phyloP scores from a whole-genome alignment of 2,329 filamentous ascomycete species.

The Arthrobotrys iridis region DNA sequence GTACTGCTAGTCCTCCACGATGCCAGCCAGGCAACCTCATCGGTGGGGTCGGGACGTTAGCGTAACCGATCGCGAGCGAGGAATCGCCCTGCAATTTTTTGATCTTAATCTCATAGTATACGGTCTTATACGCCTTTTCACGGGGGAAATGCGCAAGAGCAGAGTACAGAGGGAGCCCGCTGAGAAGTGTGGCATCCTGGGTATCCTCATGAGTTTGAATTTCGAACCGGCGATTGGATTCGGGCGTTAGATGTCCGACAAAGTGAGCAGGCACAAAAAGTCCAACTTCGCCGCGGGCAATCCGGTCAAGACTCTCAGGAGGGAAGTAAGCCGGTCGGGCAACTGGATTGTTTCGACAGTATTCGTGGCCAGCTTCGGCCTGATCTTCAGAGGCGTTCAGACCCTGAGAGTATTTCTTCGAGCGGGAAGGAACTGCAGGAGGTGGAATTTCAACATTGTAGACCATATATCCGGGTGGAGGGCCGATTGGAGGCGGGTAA shows the following conservation, averaged over 20 bases:
- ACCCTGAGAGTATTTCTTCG: slow-evolving; percentile 40
- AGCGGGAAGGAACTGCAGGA: slow-evolving; percentile 30
- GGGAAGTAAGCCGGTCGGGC: slow-evolving; percentile 67
- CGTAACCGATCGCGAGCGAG: slow-evolving; percentile 74
- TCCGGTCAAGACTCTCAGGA: slow-evolving; percentile 64
- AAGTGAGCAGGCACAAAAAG: slow-evolving; percentile 67
- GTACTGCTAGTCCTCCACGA: slow-evolving; percentile 77
- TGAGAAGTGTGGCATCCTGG: slow-evolving; percentile 72
- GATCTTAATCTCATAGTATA: slow-evolving; percentile 78
- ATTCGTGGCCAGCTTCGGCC: slow-evolving; percentile 72
- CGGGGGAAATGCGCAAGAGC: slow-evolving; percentile 70
- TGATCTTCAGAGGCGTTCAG: slow-evolving; percentile 73
- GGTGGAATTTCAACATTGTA: slow-evolving; percentile 35
- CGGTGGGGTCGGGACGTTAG: slow-evolving; percentile 77
- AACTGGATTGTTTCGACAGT: slow-evolving; percentile 72
- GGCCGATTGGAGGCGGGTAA: slow-evolving; percentile 29
- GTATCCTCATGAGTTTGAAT: slow-evolving; percentile 60
- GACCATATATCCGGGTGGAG: slow-evolving; percentile 49
- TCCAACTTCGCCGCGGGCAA: slow-evolving; percentile 67
- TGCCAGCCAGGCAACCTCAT: slow-evolving; percentile 86
- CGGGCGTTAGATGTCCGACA: slow-evolving; percentile 64
- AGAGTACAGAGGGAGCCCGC: slow-evolving; percentile 75
- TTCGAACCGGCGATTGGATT: slow-evolving; percentile 62
- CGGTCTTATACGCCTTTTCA: slow-evolving; percentile 65
- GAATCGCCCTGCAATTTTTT: slow-evolving; percentile 64